A percentile compares a stretch with the other conserved stretches of the same genome.
Evolutionary conservation across 208 protist genomes (phyloP).

Genomic region (Jaenimonas drosophilae): DNA sequence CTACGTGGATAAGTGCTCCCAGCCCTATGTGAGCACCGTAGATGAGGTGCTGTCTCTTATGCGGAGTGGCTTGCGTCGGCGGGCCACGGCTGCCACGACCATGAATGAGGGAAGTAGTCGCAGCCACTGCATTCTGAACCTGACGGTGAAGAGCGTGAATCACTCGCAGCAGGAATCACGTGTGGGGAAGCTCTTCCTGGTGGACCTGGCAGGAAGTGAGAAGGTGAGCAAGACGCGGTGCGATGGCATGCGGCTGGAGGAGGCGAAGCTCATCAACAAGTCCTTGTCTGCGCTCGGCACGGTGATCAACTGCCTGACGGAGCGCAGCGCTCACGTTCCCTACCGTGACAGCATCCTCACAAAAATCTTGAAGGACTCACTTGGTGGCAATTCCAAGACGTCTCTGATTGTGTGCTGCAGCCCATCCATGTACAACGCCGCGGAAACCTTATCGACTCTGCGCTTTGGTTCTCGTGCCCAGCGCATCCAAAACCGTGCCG

Average conservation of each 20-base stretch:
- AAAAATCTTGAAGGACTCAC: slow-evolving; percentile 77
- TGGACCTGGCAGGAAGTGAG: slow-evolving; percentile 87
- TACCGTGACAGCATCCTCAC: slow-evolving; percentile 88
- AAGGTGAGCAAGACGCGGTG: slow-evolving; percentile 83
- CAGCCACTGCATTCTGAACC: slow-evolving; percentile 76
- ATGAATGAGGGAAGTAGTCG: slow-evolving; percentile 85
- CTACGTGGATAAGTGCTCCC: slow-evolving; percentile 88
- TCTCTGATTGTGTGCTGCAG: slow-evolving; percentile 86
- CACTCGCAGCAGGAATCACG: slow-evolving; percentile 39
- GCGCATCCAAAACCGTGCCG: slow-evolving; percentile 72
- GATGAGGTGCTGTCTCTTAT: slow-evolving; percentile 88
- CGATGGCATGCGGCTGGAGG: slow-evolving; percentile 74
- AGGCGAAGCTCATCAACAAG: slow-evolving; percentile 91
- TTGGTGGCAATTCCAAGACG: slow-evolving; percentile 87
- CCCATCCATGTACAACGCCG: slow-evolving; percentile 55
- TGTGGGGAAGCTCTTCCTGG: slow-evolving; percentile 81
- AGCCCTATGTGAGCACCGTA: slow-evolving; percentile 62
- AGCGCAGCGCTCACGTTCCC: slow-evolving; percentile 52
- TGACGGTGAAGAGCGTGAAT: slow-evolving; percentile 69
- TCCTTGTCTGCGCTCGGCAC: slow-evolving; percentile 81
- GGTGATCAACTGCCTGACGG: slow-evolving; percentile 79
- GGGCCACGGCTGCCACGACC: slow-evolving; percentile 76
- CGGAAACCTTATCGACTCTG: slow-evolving; percentile 86
- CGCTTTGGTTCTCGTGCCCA: slow-evolving; percentile 80
- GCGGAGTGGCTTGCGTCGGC: slow-evolving; percentile 37